Evolutionary conservation across 164 flowering plant genomes (phyloP).

Genomic region (Piper longum): DNA sequence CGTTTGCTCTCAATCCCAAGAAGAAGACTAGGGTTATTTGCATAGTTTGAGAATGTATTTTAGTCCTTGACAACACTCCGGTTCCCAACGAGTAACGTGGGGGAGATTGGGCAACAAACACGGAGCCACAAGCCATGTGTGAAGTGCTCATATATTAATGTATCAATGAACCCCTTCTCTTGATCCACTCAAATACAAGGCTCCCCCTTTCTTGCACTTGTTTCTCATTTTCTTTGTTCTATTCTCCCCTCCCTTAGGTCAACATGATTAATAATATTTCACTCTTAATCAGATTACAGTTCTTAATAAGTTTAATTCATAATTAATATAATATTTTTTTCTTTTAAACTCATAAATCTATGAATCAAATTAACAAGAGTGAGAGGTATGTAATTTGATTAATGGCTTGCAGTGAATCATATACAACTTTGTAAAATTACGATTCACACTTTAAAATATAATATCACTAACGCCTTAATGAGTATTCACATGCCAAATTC

Average conservation of each 20-base stretch:
- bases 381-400: too few species aligned
- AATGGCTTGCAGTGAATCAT: too few species aligned
- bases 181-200: constrained; percentile 13
- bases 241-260: neutral
- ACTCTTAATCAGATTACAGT: too few species aligned
- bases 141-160: neutral
- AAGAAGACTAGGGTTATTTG: neutral
- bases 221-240: neutral
- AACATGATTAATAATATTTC: neutral
- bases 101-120: constrained; percentile 15
- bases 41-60: too few species aligned
- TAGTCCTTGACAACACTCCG: neutral
- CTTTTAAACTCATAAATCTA: too few species aligned
- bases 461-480: too few species aligned
- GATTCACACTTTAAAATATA: too few species aligned
- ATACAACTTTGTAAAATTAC: too few species aligned
- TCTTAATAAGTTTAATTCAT: too few species aligned
- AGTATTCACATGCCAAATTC: too few species aligned
- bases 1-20: neutral
- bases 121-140: constrained; percentile 16
- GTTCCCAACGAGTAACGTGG: constrained; percentile 6
- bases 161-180: constrained; percentile 12
- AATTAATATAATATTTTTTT: too few species aligned
- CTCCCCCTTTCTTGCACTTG: constrained; percentile 10
- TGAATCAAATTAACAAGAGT: too few species aligned